Base-by-base conservation (phyloP, 371 early-diverging fungal species). In the Lichtheimia ornata region DNA sequence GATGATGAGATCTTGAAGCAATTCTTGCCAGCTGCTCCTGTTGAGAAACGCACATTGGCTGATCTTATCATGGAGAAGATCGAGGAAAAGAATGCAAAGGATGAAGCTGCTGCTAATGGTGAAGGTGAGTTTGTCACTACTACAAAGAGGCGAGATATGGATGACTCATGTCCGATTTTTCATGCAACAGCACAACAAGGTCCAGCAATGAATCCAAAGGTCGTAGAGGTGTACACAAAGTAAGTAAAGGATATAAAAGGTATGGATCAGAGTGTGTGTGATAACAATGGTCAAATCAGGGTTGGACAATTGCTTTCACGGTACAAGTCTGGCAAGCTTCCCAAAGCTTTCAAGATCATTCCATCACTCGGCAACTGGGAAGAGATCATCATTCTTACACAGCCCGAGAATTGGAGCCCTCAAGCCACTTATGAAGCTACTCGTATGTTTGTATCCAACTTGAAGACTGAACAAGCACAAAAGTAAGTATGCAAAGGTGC, bases 301-400 rank as follows among this genome's bases (percentile, higher is more conserved):
- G 95, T 99, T 51, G 99, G 98, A 6, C 73, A 90, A 55, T 73
- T 98, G 58, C 74, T 99, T 53, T 87, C 88, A 56, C 88, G 97
- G 24, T 98, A 98, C 86, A 94, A 91, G 69, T 95, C 96, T 18
- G 98, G 99, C 42, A 92, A 91, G 69, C 82, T 98, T 57, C 99
- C 99, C 62, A 97, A 97, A 72, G 95, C 97, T 15, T 99, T 99
- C 90, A 99, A 99, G 82, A 94, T 99, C 63, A 94, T 98, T 55
- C 97, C 99, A 9, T 88, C 94, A 11, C 82, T 99, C 25, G 76
- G 82, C 50, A 94, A 98, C 82, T 99, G 99, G 99, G 96, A 97
- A 73, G 95, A 98, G 64, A 87, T 98, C 42, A 74, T 99, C 61
- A 91, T 90, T 68, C 73, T 96, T 27, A 99, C 99, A 2, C 81